Base-by-base conservation (phyloP, 2,329 filamentous ascomycete species). In the Didymellaceae sp. region DNA sequence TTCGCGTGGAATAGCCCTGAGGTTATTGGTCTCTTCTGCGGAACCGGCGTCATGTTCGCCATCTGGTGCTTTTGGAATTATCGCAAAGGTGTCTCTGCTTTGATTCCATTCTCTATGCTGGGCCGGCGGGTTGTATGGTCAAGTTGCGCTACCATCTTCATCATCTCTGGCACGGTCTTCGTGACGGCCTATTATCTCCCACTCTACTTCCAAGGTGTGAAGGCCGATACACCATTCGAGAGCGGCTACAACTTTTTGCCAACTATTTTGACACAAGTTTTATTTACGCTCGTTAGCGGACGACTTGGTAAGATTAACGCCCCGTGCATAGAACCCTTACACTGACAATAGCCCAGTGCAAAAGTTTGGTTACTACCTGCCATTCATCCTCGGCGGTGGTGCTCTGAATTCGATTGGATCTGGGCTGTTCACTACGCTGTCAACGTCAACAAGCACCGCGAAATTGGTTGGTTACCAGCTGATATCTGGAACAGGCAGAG, bases 141-240 rank as follows among this genome's bases (percentile, higher is more conserved):
- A 10, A 44, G 31, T 22, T 43, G 50, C 26, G 48, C 45, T 17
- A 76, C 75, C 6, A 74, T 89, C 0, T 87, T 89, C 67, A 84
- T 82, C 41, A 65, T 82, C 8, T 84, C 84, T 0, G 76, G 77
- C 55, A 74, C 71, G 31, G 86, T 86, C 61, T 84, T 87, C 40
- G 83, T 79, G 0, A 77, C 78, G 1, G 80, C 82, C 32, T 90
- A 88, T 69, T 90, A 87, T 59, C 74, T 90, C 2, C 87, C 88
- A 0, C 77, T 90, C 0, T 90, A 87, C 68, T 88, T 88, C 47
- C 88, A 91, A 66, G 80, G 83, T 4, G 85, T 85, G 1, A 79
- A 84, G 3, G 78, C 78, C 21, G 81, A 81, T 2, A 77, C 78
- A 2, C 58, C 62, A 9, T 39, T 57, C 2, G 24, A 52, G 22